Conservation (phyloP, 2,329 filamentous ascomycete genomes). For the Zasmidium citrigriseum region DNA sequence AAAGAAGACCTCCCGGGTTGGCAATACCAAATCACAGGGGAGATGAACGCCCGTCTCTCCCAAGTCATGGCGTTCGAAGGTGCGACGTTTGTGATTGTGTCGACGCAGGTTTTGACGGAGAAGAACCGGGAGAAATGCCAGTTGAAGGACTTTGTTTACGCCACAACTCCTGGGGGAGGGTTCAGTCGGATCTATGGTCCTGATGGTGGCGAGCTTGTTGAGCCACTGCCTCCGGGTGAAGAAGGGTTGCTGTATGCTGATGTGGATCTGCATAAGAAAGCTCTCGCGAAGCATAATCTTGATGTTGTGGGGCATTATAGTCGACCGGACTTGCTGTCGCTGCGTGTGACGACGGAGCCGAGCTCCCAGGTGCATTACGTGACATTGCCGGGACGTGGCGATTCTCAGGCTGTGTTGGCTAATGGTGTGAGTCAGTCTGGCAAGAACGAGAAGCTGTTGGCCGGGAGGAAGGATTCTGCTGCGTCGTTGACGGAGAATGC, state of each 20-base stretch:
- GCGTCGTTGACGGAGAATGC: too few relatives aligned
- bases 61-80: constrained; percentile 15
- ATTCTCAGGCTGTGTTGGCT: too few relatives aligned
- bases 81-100: constrained; percentile 9
- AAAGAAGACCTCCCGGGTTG: neutral
- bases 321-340: constrained; percentile 9
- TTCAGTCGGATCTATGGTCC: constrained; percentile 12
- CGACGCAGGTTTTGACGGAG: constrained; percentile 9
- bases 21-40: constrained; percentile 14
- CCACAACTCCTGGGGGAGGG: constrained; percentile 9
- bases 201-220: constrained; percentile 4
- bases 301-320: constrained; percentile 16
- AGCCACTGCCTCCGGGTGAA: constrained; percentile 8
- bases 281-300: constrained; percentile 11
- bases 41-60: constrained; percentile 6
- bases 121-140: constrained; percentile 4
- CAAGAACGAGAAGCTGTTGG: too few relatives aligned
- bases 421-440: too few relatives aligned
- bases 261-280: constrained; percentile 10
- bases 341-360: too few relatives aligned
- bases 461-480: too few relatives aligned
- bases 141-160: constrained; percentile 6
- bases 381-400: too few relatives aligned
- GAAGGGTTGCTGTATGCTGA: constrained; percentile 11
- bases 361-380: too few relatives aligned